Evolutionary conservation across 345 rosid species (phyloP), one percentile per base, ranked within the genome.

Genomic region (Hypericum perforatum): DNA sequence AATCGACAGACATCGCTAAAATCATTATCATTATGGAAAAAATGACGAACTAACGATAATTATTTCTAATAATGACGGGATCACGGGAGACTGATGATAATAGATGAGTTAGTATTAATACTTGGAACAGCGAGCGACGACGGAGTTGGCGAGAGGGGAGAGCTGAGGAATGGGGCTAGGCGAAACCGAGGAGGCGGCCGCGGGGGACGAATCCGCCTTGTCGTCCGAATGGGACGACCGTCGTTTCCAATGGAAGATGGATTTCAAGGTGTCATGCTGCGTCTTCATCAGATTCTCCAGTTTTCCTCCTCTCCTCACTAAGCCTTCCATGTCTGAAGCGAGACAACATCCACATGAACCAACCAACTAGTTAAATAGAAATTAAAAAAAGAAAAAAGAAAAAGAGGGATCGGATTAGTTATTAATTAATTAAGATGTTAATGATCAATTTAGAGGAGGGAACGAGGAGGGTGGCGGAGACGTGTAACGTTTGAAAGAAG

Each of bases 101-200:
- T 45, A 8, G 4, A n/a, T 0, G 3, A 15, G 16, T 29, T 9
- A 51, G 42, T 22, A 9, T 40, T 54, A 48, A 62, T 72, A 81
- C 98, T 70, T 78, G 73, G 96, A 79, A 64, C 90, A 87, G 66
- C 94, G 92, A 48, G 78, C 62, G 70, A 87, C 95, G 65, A 91
- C 95, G 65, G 95, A 81, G 60, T 91, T 85, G 47, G 96, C 94
- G 65, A 85, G 70, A 40, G 76, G 56, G 39, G 96, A 87, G 67
- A 87, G 90, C 72, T 79, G 90, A 52, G 95, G 96, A 42, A 91
- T 75, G 12, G 81, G 77, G 57, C 58, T 65, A 16, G 84, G 86
- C 37, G 91, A 82, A 62, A 4, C 2, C 32, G 32, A 22, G 2
- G 32, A 22, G 2, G 32, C 32, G 4, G 60, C 71, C 8, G 41